These are phyloP conservation scores for Microthlaspi erraticum DNA, from an alignment of 345 rosid genomes.

Conservation along the genomic window DNA sequence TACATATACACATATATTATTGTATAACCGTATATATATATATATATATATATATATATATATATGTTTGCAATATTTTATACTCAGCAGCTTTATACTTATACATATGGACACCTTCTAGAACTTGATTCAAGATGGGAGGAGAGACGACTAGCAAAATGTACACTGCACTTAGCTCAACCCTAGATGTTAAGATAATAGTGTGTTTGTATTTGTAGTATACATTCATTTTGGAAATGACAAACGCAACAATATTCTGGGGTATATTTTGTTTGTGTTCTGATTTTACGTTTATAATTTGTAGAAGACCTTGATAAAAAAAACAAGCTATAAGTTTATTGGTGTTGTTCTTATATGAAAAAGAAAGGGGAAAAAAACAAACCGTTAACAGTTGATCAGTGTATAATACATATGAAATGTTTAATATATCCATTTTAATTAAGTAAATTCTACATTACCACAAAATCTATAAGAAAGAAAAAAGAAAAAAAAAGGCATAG, in stretches of 20 bases:
- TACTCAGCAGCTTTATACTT: slow-evolving; percentile 18
- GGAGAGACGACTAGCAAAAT: too few relatives aligned
- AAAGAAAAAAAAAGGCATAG: too few relatives aligned
- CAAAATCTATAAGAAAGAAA: neutral
- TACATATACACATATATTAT: slow-evolving; percentile 6
- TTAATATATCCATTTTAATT: too few relatives aligned
- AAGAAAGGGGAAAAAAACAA: too few relatives aligned
- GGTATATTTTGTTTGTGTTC: too few relatives aligned
- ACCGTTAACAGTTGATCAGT: too few relatives aligned
- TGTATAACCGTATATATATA: slow-evolving; percentile 5
- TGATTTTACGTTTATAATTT: neutral
- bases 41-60: neutral
- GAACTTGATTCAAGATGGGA: slow-evolving; percentile 27
- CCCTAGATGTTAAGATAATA: neutral
- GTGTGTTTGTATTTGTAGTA: neutral
- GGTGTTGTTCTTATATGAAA: neutral
- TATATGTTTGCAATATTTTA: slow-evolving; percentile 4
- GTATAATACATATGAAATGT: too few relatives aligned
- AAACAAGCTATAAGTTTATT: neutral
- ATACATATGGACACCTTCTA: slow-evolving; percentile 22
- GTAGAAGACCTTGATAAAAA: neutral
- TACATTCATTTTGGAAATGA: neutral
- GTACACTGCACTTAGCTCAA: too few relatives aligned
- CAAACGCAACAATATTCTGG: neutral
- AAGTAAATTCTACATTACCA: neutral